phyloP scores from a whole-genome alignment of 2,329 filamentous ascomycete species.

The Fusarium tanahbumbuense region DNA sequence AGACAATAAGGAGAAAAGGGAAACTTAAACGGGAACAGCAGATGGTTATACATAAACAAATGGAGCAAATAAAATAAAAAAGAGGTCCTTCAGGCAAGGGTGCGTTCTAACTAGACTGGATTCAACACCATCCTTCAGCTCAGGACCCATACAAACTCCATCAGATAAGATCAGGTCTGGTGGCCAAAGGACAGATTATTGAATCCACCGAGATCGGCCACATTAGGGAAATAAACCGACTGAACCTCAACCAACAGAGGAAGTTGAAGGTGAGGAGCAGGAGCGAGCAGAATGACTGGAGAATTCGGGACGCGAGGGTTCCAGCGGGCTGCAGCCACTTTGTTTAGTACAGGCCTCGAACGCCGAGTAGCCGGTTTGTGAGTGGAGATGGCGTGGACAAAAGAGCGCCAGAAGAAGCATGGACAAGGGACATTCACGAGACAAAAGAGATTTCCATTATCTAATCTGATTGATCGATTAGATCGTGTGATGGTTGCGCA shows the following conservation, averaged over 20 bases:
- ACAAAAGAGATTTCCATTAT: conserved; percentile 32
- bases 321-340: conserved; percentile 33
- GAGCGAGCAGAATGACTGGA: neutral
- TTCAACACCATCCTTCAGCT: neutral
- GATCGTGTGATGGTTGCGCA: conserved; percentile 19
- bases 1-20: conserved; percentile 20
- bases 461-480: conserved; percentile 45
- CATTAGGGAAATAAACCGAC: conserved; percentile 2
- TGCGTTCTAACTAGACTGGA: conserved; percentile 14
- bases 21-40: neutral
- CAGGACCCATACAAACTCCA: conserved; percentile 32
- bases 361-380: conserved; percentile 22
- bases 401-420: neutral
- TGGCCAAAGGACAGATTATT: conserved; percentile 11
- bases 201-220: conserved; percentile 34
- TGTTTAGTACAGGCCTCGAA: conserved; percentile 34
- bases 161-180: conserved; percentile 42
- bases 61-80: conserved; percentile 13
- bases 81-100: conserved; percentile 12
- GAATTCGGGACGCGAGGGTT: conserved; percentile 18
- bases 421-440: neutral
- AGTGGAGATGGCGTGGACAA: conserved; percentile 16
- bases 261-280: neutral
- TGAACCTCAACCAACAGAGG: neutral
- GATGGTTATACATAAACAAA: conserved; percentile 13